Evolutionary conservation across 306 rosid species (phyloP).

Genomic region (Lotus japonicus): DNA sequence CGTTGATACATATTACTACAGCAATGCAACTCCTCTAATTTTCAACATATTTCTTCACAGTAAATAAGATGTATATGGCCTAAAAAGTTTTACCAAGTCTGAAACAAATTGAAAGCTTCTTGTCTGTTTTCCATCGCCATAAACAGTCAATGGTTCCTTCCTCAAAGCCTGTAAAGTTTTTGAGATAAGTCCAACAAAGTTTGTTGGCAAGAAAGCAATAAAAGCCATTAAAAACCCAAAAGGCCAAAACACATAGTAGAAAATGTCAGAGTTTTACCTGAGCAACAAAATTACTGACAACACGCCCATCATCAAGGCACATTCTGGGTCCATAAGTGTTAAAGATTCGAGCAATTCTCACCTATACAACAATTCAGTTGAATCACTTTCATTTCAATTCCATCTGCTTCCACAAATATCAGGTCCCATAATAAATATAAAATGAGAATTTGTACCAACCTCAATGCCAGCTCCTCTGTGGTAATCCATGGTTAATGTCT

Average conservation of each 20-base stretch:
- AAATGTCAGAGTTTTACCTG: conserved; percentile 44
- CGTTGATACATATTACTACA: too few relatives aligned
- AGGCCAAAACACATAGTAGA: neutral
- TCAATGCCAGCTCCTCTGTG: conserved; percentile 93
- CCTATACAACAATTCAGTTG: conserved; percentile 30
- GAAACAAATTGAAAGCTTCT: conserved; percentile 94
- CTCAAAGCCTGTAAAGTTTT: conserved; percentile 58
- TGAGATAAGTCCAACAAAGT: neutral
- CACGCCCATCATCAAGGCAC: conserved; percentile 93
- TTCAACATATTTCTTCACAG: too few relatives aligned
- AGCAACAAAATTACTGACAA: conserved; percentile 89
- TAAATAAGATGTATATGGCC: neutral
- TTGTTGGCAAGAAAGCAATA: neutral
- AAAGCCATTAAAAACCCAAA: neutral
- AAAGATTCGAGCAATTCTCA: conserved; percentile 86
- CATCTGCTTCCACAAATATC: neutral
- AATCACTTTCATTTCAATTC: too few relatives aligned
- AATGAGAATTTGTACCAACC: conserved; percentile 33
- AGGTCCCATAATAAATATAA: neutral
- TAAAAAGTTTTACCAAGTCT: conserved; percentile 56
- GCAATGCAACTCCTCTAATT: too few relatives aligned
- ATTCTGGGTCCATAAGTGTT: conserved; percentile 89
- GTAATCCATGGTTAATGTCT: conserved; percentile 85
- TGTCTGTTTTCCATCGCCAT: conserved; percentile 94
- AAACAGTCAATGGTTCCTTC: conserved; percentile 93